A percentile compares a stretch with the other conserved stretches of the same genome.
phyloP scores from a whole-genome alignment of 768 basidiomycete species.

The Termitomyces sp. region DNA sequence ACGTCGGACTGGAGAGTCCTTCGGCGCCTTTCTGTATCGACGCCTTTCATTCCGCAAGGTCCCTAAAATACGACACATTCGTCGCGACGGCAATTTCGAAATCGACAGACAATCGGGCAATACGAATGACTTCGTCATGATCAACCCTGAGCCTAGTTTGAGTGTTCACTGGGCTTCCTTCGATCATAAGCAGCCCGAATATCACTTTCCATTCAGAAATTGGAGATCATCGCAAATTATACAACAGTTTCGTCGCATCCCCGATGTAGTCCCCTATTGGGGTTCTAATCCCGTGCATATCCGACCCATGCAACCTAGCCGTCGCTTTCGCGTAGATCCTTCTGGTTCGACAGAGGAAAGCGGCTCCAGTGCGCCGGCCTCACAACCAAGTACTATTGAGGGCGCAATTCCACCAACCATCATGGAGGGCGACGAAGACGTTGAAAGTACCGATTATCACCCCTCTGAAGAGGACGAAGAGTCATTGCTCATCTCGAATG shows the following conservation, averaged over 20 bases:
- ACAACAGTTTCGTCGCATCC: slow-evolving; percentile 11
- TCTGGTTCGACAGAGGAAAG: slow-evolving; percentile 11
- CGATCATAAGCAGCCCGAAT: not conserved
- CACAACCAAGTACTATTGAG: slow-evolving; percentile 1
- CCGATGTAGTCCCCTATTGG: slow-evolving; percentile 10
- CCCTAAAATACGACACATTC: slow-evolving; percentile 8
- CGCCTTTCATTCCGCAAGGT: not conserved
- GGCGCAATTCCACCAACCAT: slow-evolving; percentile 11
- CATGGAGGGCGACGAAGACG: slow-evolving; percentile 11
- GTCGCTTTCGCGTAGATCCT: slow-evolving; percentile 15
- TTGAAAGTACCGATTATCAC: not conserved
- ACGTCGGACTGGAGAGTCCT: not conserved
- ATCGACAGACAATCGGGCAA: slow-evolving; percentile 14
- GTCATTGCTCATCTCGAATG: slow-evolving; percentile 9
- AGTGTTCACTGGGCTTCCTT: not conserved
- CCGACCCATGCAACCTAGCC: slow-evolving; percentile 3
- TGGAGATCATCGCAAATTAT: slow-evolving; percentile 12
- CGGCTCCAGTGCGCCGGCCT: not conserved
- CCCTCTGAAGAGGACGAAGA: slow-evolving; percentile 7
- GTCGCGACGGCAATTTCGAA: slow-evolving; percentile 4
- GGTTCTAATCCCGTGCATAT: slow-evolving; percentile 11
- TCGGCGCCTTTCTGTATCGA: not conserved
- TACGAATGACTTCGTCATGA: slow-evolving; percentile 7
- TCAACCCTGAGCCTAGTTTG: not conserved
- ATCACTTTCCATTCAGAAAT: slow-evolving; percentile 1